Conservation (phyloP, 768 basidiomycete genomes). For the Suillus paluster region DNA sequence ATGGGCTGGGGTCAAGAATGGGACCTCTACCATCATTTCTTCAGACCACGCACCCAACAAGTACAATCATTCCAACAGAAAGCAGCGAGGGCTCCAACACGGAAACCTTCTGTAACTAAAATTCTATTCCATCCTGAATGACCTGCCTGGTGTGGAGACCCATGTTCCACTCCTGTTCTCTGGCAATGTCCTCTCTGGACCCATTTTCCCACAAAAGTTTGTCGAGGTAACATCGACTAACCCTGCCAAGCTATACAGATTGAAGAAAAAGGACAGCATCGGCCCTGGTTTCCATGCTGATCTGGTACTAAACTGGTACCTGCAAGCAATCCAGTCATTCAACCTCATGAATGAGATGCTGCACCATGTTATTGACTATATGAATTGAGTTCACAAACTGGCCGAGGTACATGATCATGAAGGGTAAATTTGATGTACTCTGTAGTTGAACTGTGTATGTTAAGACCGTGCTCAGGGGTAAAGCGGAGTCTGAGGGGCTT, state of each 20-base stretch:
- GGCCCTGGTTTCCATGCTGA: conserved; percentile 40
- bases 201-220: conserved; percentile 34
- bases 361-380: conserved; percentile 36
- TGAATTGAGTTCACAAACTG: conserved; percentile 37
- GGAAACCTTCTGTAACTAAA: no score
- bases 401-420: conserved; percentile 32
- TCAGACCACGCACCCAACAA: no score
- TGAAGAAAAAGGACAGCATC: conserved; percentile 38
- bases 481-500: no score
- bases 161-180: conserved; percentile 36
- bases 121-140: conserved; percentile 38
- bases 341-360: conserved; percentile 29
- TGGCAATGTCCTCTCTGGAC: conserved; percentile 33
- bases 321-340: conserved; percentile 15
- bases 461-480: no score
- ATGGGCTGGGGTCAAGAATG: no score
- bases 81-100: no score
- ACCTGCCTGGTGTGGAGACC: conserved; percentile 40
- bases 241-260: conserved; percentile 38
- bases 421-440: no score
- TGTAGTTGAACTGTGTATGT: no score
- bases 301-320: conserved; percentile 35
- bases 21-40: no score
- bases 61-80: no score
- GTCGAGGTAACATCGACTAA: conserved; percentile 39